Base-by-base conservation (phyloP, 495 filamentous ascomycete genomes). In the Chaetomium cochliodes region DNA sequence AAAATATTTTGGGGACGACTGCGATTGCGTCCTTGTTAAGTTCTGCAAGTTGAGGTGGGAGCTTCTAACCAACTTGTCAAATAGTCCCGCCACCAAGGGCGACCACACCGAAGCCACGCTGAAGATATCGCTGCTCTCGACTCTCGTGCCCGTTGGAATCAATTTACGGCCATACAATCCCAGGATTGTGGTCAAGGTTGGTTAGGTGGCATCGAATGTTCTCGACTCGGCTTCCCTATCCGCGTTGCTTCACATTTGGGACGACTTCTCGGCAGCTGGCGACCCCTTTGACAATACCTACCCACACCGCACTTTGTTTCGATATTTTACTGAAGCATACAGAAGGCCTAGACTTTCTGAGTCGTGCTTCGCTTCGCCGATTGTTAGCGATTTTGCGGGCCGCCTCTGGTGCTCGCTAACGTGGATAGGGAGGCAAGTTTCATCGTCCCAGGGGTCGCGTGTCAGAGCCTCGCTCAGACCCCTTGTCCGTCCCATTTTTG, bases 381-480 rank as follows among this genome's bases (percentile, higher is more conserved):
- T 23, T 54, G 67, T 60, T 66, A 66, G 58, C 22, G 3, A 53
- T 46, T 50, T 33, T 15, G 63, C 26, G 16, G 51, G 44, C 20
- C 3, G 41, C 23, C 16, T n/a, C n/a, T 55, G 20, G 18, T 20
- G 55, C 26, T 62, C 63, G 57, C 65, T 70, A 68, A 66, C 65
- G 65, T 33, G n/a, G 41, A 3, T 18, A 23, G 22, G 46, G 52
- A 25, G 50, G 22, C 41, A 61, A 16, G 70, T 72, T 72, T 72
- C 65, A 72, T 66, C 59, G 56, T 53, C 41, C 63, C 56, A 37
- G 33, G 70, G 65, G 70, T 64, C 56, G 7, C 59, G 67, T 71
- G 54, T 71, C 69, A 71, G 69, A 67, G 56, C 57, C 37, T 63
- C 42, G 61, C 66, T 68, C 63, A 60, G 64, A 56, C 66, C 66